Base-by-base conservation (phyloP, 257 asterid species). In the Cinchona pubescens region DNA sequence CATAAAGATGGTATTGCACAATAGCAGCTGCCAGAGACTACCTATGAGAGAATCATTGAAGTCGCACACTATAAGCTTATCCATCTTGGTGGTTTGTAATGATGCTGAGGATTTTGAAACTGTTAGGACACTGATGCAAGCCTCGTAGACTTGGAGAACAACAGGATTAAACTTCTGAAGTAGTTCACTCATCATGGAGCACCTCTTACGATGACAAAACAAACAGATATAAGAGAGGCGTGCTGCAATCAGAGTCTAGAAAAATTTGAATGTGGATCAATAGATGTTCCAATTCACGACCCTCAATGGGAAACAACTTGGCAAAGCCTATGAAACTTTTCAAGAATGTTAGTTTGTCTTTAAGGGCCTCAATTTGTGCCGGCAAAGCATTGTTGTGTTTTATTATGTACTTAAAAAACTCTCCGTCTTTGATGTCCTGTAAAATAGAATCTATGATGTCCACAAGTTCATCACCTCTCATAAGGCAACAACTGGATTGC, bases 1-100 rank as follows among this genome's bases (percentile, higher is more conserved):
- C n/a, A n/a, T n/a, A n/a, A n/a, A n/a, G n/a, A n/a, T n/a, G n/a
- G n/a, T n/a, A n/a, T n/a, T n/a, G n/a, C n/a, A n/a, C n/a, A n/a
- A n/a, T n/a, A n/a, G n/a, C n/a, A n/a, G n/a, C n/a, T n/a, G n/a
- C n/a, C n/a, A n/a, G n/a, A n/a, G n/a, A n/a, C n/a, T n/a, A n/a
- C n/a, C n/a, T n/a, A n/a, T n/a, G n/a, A 63, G 45, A 5, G 68
- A 63, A 63, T 63, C 68, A 34, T 15, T 63, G 68, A 63, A 63
- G 27, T 34, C 67, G 3, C 42, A 43, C 68, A 34, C 7, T 18
- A 7, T 35, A 18, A 14, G 13, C 19, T 63, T 63, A 40, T 13
- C 68, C 13, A 16, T 21, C 5, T 4, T 1, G 10, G n/a, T n/a
- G n/a, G n/a, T n/a, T n/a, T 16, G 45, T 18, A 3, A 63, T 5